These are phyloP conservation scores for Carex arenaria DNA, from an alignment of 202 grass and related monocot genomes.

Conservation along the genomic window DNA sequence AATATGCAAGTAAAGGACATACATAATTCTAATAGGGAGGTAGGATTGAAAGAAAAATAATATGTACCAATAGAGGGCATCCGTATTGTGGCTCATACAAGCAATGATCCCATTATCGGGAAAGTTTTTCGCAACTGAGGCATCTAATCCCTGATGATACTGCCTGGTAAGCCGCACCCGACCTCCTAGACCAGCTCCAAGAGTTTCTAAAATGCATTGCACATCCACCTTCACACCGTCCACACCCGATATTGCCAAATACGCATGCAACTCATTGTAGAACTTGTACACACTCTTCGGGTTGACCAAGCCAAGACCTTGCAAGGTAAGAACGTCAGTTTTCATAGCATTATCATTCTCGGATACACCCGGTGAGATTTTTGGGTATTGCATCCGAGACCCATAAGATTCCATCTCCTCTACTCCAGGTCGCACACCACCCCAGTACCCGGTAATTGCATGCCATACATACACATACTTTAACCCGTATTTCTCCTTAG, in stretches of 20 bases:
- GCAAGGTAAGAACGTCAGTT: constrained; percentile 64
- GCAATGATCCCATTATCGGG: constrained; percentile 86
- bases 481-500: constrained; percentile 69
- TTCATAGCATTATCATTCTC: constrained; percentile 79
- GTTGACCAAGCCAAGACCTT: constrained; percentile 78
- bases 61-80: constrained; percentile 63
- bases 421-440: constrained; percentile 53
- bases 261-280: constrained; percentile 89
- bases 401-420: constrained; percentile 55
- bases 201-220: constrained; percentile 82
- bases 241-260: constrained; percentile 62
- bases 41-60: background rate
- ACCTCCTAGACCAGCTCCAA: constrained; percentile 65
- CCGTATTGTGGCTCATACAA: constrained; percentile 97
- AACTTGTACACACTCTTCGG: constrained; percentile 81
- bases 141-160: constrained; percentile 79
- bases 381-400: constrained; percentile 66
- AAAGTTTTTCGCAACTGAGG: constrained; percentile 79
- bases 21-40: background rate
- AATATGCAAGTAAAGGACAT: background rate
- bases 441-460: constrained; percentile 96
- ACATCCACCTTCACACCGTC: constrained; percentile 94
- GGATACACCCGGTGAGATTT: constrained; percentile 56
- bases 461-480: constrained; percentile 95
- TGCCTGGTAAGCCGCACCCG: constrained; percentile 58